Conservation (phyloP, 1,284 basidiomycete species). For the Cerrena zonata region DNA sequence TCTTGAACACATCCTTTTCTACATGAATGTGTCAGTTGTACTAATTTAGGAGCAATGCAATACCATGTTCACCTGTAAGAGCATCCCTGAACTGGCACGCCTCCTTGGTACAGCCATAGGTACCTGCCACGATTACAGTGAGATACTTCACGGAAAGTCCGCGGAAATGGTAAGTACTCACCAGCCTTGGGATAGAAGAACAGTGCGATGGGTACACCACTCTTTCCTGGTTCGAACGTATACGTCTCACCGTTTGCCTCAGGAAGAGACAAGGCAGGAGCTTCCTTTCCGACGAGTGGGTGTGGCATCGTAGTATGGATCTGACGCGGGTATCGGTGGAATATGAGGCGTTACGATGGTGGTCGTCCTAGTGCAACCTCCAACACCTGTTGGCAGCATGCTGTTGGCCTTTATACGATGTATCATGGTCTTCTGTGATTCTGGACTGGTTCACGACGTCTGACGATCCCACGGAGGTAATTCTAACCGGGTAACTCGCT, state of each 20-base stretch:
- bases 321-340: not conserved
- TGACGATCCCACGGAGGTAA: too few species aligned
- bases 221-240: constrained; percentile 42
- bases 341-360: not conserved
- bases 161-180: constrained; percentile 23
- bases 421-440: too few species aligned
- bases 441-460: too few species aligned
- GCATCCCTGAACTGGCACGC: constrained; percentile 77
- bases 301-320: constrained; percentile 24
- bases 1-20: constrained; percentile 67
- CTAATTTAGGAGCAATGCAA: not conserved
- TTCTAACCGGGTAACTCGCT: too few species aligned
- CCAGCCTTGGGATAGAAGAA: constrained; percentile 74
- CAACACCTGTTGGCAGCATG: too few species aligned
- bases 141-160: not conserved
- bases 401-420: too few species aligned
- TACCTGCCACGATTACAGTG: constrained; percentile 39
- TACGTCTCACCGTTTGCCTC: constrained; percentile 44
- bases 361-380: too few species aligned
- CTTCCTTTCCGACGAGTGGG: constrained; percentile 41
- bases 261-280: constrained; percentile 47
- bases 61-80: constrained; percentile 43
- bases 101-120: constrained; percentile 72
- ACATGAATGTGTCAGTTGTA: constrained; percentile 5
- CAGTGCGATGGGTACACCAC: constrained; percentile 50